phyloP scores from a whole-genome alignment of 345 rosid genomes.

The Streptanthus diversifolius region DNA sequence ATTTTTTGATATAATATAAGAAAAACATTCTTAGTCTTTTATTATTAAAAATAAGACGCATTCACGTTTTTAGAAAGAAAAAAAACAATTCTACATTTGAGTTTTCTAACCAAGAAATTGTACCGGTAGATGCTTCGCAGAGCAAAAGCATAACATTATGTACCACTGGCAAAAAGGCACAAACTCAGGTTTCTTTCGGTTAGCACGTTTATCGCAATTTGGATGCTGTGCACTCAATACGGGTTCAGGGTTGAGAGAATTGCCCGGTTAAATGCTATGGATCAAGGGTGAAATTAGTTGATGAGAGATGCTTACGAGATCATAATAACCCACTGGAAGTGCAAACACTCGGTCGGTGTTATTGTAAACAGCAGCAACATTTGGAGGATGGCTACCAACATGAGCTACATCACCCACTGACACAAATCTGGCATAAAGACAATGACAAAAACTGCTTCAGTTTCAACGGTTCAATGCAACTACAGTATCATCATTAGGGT shows the following conservation, averaged over 20 bases:
- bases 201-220: background rate
- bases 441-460: constrained; percentile 20
- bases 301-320: constrained; percentile 57
- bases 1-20: no score
- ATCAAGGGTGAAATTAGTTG: background rate
- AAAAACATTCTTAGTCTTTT: background rate
- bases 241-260: background rate
- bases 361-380: constrained; percentile 80
- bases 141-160: constrained; percentile 5
- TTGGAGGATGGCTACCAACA: constrained; percentile 83
- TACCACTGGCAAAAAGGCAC: background rate
- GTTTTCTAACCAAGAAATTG: constrained; percentile 3
- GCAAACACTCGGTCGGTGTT: constrained; percentile 50
- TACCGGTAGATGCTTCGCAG: background rate
- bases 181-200: background rate
- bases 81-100: background rate
- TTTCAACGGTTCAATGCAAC: background rate
- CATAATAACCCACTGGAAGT: constrained; percentile 82
- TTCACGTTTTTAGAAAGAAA: background rate
- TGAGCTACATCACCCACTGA: constrained; percentile 85
- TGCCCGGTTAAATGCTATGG: background rate
- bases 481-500: background rate
- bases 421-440: constrained; percentile 49
- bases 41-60: background rate
- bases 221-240: background rate